These are phyloP conservation scores for Coemansia sp. DNA, from an alignment of 192 early-diverging fungal species.

Conservation along the genomic window DNA sequence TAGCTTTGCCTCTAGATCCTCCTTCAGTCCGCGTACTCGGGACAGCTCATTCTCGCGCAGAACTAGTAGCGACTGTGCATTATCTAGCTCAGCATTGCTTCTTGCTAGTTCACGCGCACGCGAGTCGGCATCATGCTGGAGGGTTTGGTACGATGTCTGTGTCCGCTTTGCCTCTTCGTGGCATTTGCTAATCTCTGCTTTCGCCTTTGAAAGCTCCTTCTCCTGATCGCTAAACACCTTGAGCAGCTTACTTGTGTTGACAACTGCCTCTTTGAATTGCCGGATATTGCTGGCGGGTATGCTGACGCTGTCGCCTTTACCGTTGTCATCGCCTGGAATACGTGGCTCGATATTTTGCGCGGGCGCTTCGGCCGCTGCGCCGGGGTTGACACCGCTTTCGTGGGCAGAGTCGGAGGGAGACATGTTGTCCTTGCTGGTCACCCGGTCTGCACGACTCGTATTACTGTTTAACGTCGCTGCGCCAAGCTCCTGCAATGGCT, in stretches of 20 bases:
- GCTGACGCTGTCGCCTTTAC: conserved; percentile 17
- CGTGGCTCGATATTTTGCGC: neutral
- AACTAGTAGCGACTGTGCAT: conserved; percentile 32
- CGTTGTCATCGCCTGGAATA: conserved; percentile 1
- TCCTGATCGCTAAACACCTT: conserved; percentile 52
- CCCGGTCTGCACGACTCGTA: neutral
- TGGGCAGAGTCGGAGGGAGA: conserved; percentile 1
- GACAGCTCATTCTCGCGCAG: conserved; percentile 49
- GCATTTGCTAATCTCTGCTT: conserved; percentile 36
- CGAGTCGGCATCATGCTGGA: conserved; percentile 43
- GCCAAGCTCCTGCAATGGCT: neutral
- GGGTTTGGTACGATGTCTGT: conserved; percentile 19
- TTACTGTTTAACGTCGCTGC: neutral
- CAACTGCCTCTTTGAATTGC: conserved; percentile 50
- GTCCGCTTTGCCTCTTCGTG: conserved; percentile 33
- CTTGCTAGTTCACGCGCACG: conserved; percentile 32
- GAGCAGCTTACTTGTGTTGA: conserved; percentile 51
- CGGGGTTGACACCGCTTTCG: neutral
- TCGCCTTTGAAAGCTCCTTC: conserved; percentile 46
- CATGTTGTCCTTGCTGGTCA: neutral
- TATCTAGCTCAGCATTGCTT: conserved; percentile 46
- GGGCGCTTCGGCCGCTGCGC: neutral
- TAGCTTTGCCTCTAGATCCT: conserved; percentile 48
- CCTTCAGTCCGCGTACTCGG: conserved; percentile 45
- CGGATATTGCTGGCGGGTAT: conserved; percentile 45